Evolutionary conservation across 352 stramenopile genomes (phyloP).

Genomic region (Phytophthora syringae): DNA sequence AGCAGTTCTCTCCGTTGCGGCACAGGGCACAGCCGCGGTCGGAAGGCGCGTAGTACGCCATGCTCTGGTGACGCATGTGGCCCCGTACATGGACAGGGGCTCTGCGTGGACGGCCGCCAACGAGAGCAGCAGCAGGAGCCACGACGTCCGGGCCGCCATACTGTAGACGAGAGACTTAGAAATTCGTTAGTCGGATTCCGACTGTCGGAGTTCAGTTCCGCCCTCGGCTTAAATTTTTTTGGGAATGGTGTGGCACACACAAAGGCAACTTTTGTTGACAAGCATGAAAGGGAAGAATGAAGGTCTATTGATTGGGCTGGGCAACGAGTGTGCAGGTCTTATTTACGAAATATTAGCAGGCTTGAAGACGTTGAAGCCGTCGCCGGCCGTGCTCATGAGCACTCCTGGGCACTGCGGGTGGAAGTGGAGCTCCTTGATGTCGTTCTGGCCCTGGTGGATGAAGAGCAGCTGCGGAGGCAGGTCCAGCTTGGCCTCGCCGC

Average conservation of each 20-base stretch:
- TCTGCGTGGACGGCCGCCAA: constrained; percentile 8
- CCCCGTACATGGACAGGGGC: constrained; percentile 20
- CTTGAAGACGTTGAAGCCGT: constrained; percentile 99
- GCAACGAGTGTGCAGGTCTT: constrained; percentile 26
- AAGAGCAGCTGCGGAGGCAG: constrained; percentile 99
- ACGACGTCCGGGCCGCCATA: constrained; percentile 1
- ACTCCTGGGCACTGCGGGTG: constrained; percentile 98
- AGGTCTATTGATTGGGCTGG: constrained; percentile 25
- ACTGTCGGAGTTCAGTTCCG: background rate
- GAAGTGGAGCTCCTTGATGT: constrained; percentile 99
- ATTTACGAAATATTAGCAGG: constrained; percentile 93
- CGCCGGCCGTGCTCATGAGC: constrained; percentile 96
- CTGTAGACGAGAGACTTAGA: background rate
- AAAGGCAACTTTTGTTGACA: no score
- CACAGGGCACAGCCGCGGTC: constrained; percentile 67
- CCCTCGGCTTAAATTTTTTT: background rate
- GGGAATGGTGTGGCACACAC: background rate
- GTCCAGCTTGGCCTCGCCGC: constrained; percentile 77
- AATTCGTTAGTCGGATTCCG: background rate
- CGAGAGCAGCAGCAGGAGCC: constrained; percentile 8
- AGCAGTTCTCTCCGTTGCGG: constrained; percentile 70
- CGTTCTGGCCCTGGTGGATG: constrained; percentile 98
- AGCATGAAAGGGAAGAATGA: no score
- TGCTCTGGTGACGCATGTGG: constrained; percentile 33
- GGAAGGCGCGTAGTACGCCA: constrained; percentile 39